A percentile compares a stretch with the other conserved stretches of the same genome.
Conservation (phyloP, 257 asterid genomes). For the Petrea volubilis region DNA sequence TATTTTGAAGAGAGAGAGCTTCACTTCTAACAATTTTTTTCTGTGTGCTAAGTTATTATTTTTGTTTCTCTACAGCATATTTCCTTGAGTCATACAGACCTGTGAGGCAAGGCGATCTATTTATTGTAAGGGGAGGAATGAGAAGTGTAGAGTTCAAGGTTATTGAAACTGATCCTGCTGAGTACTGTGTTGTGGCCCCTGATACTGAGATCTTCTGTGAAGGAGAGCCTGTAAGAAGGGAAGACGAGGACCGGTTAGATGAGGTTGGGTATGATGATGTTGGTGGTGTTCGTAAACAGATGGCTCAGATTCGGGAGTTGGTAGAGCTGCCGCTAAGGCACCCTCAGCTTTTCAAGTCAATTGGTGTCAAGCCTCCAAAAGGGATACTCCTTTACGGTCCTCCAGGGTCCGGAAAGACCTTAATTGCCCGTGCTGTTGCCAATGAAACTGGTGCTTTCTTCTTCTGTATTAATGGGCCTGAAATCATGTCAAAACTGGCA, state of each 20-base stretch:
- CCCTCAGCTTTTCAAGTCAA: constrained; percentile 60
- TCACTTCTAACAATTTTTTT: neutral
- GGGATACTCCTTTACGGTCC: constrained; percentile 63
- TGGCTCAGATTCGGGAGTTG: constrained; percentile 66
- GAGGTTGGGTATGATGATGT: constrained; percentile 66
- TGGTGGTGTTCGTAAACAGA: constrained; percentile 63
- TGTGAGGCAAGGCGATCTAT: constrained; percentile 53
- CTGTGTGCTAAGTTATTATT: neutral
- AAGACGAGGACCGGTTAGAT: constrained; percentile 56
- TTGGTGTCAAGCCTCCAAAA: constrained; percentile 63
- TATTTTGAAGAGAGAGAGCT: too few relatives aligned
- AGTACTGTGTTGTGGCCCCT: constrained; percentile 65
- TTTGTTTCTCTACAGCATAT: constrained; percentile 42
- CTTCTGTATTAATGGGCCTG: constrained; percentile 60
- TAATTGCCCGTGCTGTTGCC: constrained; percentile 61
- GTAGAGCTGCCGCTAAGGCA: constrained; percentile 64
- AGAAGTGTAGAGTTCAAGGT: constrained; percentile 65
- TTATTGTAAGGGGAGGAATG: constrained; percentile 66
- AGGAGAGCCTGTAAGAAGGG: constrained; percentile 59
- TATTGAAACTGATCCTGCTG: constrained; percentile 54
- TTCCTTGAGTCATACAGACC: constrained; percentile 59
- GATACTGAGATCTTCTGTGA: constrained; percentile 54
- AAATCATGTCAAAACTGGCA: constrained; percentile 58
- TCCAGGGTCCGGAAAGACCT: constrained; percentile 60
- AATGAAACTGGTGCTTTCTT: constrained; percentile 67